Evolutionary conservation across 768 basidiomycete species (phyloP), one percentile per base, ranked within the genome.

Genomic region (Coprinopsis strossmayeri): DNA sequence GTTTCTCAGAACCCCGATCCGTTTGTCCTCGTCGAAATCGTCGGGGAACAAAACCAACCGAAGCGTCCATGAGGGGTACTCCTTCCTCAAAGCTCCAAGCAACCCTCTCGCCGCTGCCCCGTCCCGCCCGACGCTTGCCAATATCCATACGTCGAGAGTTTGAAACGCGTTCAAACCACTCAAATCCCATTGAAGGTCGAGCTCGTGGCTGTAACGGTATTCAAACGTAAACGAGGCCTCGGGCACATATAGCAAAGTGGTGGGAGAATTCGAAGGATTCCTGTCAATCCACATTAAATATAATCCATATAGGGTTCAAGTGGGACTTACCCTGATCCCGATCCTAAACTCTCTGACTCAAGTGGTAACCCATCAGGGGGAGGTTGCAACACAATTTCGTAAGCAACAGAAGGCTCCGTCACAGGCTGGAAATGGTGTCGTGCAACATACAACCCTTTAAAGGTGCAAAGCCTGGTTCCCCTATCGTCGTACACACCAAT

Each of bases 81-180:
- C 69, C 34, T 57, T 57, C 2, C 59, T 53, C 12, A 69, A 53
- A 5, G 63, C 56, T 27, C 65, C 48, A 7, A 59, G 51, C 24
- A 71, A 57, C 2, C 69, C 69, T 15, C 56, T 45, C 1, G 61
- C 61, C n/a, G 61, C 61, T 24, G 58, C 60, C 5, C 65, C 65
- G 46, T 64, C 57, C 10, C 37, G 37, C 7, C 37, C 37, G 10
- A 10, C 37, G 10, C 18, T 38, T 18, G 37, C 17, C 18, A 38
- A 9, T 20, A 38, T 12, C 18, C 65, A 67, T 20, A 67, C 26
- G 34, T 54, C 51, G 32, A 57, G 45, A 15, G 44, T 45, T 25
- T 56, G 53, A 18, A 38, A 38, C 5, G 17, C 18, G 37, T 38
- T 38, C 37, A 38, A 18, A 9, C 37, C 37, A 18, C 37, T 38